Evolutionary conservation across 192 early-diverging fungal genomes (phyloP).

Genomic region (Backusella morwellensis): DNA sequence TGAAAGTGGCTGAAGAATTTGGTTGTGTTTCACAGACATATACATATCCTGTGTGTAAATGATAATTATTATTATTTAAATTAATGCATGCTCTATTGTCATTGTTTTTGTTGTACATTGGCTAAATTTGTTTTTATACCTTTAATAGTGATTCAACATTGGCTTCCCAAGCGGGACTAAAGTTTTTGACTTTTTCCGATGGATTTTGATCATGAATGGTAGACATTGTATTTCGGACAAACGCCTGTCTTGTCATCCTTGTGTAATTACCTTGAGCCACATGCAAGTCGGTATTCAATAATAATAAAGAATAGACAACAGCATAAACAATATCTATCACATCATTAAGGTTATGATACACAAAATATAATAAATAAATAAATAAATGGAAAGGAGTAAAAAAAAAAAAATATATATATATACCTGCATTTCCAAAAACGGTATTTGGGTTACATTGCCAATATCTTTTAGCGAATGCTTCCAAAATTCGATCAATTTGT

Average conservation of each 20-base stretch:
- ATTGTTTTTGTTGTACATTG: not conserved
- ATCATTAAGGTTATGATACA: not conserved
- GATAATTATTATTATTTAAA: not conserved
- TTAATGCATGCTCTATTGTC: not conserved
- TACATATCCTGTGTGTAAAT: conserved; percentile 49
- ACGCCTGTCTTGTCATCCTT: conserved; percentile 74
- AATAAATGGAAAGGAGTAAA: not conserved
- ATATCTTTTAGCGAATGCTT: conserved; percentile 77
- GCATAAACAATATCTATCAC: conserved; percentile 60
- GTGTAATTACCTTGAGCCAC: conserved; percentile 71
- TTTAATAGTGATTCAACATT: conserved; percentile 56
- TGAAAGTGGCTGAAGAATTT: conserved; percentile 48
- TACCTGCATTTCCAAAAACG: conserved; percentile 40
- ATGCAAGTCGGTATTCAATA: conserved; percentile 93
- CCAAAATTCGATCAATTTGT: conserved; percentile 87
- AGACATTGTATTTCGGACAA: conserved; percentile 69
- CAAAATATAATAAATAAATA: not conserved
- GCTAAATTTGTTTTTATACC: conserved; percentile 10
- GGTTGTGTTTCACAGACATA: conserved; percentile 54
- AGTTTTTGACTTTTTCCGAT: not conserved
- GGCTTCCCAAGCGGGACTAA: conserved; percentile 42
- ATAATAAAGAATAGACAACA: conserved; percentile 78
- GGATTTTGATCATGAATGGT: conserved; percentile 37
- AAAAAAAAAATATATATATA: not conserved
- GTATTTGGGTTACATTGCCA: conserved; percentile 78